These are phyloP conservation scores for Tagetes erecta DNA, from an alignment of 129 eudicot species.

Conservation along the genomic window DNA sequence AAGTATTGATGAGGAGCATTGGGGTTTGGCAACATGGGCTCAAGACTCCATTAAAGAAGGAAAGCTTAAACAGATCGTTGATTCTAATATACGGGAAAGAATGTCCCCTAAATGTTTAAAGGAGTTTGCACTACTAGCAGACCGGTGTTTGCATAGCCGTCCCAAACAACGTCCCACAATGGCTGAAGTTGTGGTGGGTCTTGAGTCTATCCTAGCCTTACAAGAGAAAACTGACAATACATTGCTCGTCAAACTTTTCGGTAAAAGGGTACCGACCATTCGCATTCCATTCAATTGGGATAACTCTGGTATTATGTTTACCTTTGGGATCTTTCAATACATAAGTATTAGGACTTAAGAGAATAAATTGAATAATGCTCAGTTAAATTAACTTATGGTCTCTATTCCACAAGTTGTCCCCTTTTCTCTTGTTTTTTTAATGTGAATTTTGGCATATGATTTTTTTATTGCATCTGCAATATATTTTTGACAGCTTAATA, in stretches of 20 bases:
- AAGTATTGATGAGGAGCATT: conserved; percentile 35
- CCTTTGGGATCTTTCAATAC: not conserved
- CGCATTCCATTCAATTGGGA: not conserved
- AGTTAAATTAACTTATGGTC: not conserved
- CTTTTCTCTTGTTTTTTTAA: too few species aligned
- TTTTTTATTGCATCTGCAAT: too few species aligned
- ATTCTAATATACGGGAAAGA: conserved; percentile 24
- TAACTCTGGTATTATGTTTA: not conserved
- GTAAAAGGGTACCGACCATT: not conserved
- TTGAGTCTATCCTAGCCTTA: conserved; percentile 17
- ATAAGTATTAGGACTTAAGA: not conserved
- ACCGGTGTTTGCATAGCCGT: conserved; percentile 27
- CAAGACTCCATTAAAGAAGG: conserved; percentile 34
- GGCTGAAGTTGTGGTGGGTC: conserved; percentile 24
- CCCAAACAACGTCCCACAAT: conserved; percentile 27
- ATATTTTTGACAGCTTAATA: too few species aligned
- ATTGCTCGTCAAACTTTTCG: not conserved
- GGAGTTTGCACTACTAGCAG: conserved; percentile 34
- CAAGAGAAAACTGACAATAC: not conserved
- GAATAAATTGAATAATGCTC: not conserved
- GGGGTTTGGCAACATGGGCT: conserved; percentile 30
- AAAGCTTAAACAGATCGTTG: conserved; percentile 30
- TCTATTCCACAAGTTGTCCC: too few species aligned
- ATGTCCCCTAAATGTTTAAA: conserved; percentile 32
- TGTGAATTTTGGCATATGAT: too few species aligned